A percentile compares a stretch with the other conserved stretches of the same genome.
phyloP scores from a whole-genome alignment of 805 yeast genomes.

The Lachancea sp. region DNA sequence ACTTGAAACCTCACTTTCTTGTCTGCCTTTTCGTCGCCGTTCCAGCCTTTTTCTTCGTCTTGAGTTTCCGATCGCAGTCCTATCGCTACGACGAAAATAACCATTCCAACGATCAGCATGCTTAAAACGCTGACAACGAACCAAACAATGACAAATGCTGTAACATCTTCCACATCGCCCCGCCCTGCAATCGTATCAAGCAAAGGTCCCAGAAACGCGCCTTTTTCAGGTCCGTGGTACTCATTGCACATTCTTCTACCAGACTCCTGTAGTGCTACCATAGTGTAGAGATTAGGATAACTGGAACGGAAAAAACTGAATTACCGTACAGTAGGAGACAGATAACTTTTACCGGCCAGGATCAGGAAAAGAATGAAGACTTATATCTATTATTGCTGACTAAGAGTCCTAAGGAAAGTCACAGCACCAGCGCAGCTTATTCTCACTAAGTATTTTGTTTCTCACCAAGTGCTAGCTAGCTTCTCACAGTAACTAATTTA shows the following conservation, averaged over 20 bases:
- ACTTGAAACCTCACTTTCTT: no score
- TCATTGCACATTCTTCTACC: slow-evolving; percentile 7
- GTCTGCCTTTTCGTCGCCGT: neutral
- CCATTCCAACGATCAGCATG: slow-evolving; percentile 6
- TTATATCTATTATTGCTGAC: no score
- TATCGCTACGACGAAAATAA: slow-evolving; percentile 4
- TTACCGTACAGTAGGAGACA: no score
- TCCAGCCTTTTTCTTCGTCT: slow-evolving; percentile 5
- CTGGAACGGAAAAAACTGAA: no score
- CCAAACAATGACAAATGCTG: slow-evolving; percentile 9
- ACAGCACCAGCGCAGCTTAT: no score
- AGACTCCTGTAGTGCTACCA: neutral
- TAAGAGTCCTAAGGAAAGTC: no score
- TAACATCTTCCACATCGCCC: slow-evolving; percentile 7
- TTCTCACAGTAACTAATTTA: no score
- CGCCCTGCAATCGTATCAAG: slow-evolving; percentile 4
- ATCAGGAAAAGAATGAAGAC: no score
- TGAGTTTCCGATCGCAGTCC: slow-evolving; percentile 1
- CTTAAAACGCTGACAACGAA: slow-evolving; percentile 9
- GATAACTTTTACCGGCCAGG: no score
- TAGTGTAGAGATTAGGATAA: no score
- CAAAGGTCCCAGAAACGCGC: slow-evolving; percentile 5
- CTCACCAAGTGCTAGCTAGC: neutral
- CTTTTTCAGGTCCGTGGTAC: slow-evolving; percentile 5
- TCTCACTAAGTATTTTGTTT: no score